phyloP scores from a whole-genome alignment of 805 yeast genomes.

The Nakazawaea ishiwadae region DNA sequence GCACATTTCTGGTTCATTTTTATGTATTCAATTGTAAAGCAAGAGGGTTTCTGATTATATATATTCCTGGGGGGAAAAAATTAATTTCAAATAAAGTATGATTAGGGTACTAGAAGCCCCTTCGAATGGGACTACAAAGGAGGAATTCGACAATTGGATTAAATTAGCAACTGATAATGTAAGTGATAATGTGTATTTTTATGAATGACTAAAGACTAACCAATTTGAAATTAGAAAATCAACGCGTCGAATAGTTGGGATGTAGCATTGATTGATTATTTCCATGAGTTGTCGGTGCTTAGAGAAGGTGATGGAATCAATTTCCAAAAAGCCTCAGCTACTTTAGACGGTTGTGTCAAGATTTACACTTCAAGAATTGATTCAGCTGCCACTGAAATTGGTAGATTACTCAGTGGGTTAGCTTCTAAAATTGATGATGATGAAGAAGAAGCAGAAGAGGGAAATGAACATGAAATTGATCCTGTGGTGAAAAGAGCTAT shows the following conservation, averaged over 20 bases:
- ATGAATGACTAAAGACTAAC: not conserved
- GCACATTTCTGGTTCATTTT: not conserved
- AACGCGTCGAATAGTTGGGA: conserved; percentile 86
- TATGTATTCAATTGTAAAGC: not conserved
- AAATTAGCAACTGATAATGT: conserved; percentile 72
- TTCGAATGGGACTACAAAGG: conserved; percentile 20
- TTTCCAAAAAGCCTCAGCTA: conserved; percentile 87
- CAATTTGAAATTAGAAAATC: conserved; percentile 47
- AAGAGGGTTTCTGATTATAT: too few relatives aligned
- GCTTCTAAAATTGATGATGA: conserved; percentile 25
- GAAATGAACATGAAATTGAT: conserved; percentile 18
- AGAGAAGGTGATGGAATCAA: conserved; percentile 76
- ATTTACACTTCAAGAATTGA: conserved; percentile 89
- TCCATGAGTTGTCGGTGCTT: conserved; percentile 73
- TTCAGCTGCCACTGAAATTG: conserved; percentile 88
- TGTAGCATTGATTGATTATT: conserved; percentile 86
- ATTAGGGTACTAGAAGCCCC: too few relatives aligned
- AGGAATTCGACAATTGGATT: conserved; percentile 76
- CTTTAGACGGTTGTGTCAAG: conserved; percentile 92
- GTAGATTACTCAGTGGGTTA: conserved; percentile 56
- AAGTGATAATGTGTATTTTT: conserved; percentile 3
- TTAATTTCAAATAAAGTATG: too few relatives aligned
- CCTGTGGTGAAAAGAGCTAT: conserved; percentile 16
- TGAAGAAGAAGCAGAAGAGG: conserved; percentile 15
- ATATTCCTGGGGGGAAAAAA: too few relatives aligned